phyloP scores from a whole-genome alignment of 116 monocot species.

The Thalassia testudinum region DNA sequence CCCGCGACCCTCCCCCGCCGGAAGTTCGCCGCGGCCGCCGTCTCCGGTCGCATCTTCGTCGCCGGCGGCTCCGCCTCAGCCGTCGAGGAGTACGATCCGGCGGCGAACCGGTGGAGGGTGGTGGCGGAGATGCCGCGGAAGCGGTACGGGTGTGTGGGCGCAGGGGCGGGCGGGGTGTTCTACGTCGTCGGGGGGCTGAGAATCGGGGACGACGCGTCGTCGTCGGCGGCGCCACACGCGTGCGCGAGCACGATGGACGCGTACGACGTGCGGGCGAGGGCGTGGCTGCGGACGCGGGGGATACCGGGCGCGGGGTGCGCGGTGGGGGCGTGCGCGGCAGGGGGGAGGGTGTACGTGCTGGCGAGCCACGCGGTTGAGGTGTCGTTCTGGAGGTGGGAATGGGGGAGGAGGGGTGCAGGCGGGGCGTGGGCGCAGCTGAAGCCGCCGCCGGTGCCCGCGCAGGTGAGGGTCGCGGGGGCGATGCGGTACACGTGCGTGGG shows the following conservation, averaged over 20 bases:
- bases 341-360: constrained; percentile 45
- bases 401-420: constrained; percentile 6
- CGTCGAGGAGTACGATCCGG: constrained; percentile 80
- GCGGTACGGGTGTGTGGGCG: constrained; percentile 78
- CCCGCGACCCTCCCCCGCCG: constrained; percentile 41
- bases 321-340: constrained; percentile 66
- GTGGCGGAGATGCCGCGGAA: constrained; percentile 25
- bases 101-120: constrained; percentile 34
- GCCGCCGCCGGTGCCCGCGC: constrained; percentile 34
- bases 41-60: constrained; percentile 52
- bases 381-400: constrained; percentile 74
- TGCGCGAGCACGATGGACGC: constrained; percentile 68
- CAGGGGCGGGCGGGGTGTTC: constrained; percentile 40
- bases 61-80: constrained; percentile 60
- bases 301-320: constrained; percentile 75
- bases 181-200: constrained; percentile 54
- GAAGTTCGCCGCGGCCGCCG: constrained; percentile 62
- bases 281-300: constrained; percentile 32
- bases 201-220: constrained; percentile 11
- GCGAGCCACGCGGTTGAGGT: constrained; percentile 86
- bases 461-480: constrained; percentile 23
- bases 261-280: constrained; percentile 26
- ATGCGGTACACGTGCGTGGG: constrained; percentile 47
- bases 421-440: constrained; percentile 38
- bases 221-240: constrained; percentile 22